A percentile compares a stretch with the other conserved stretches of the same genome.
phyloP scores from a whole-genome alignment of 2,329 filamentous ascomycete species.

The Madurella fahalii region DNA sequence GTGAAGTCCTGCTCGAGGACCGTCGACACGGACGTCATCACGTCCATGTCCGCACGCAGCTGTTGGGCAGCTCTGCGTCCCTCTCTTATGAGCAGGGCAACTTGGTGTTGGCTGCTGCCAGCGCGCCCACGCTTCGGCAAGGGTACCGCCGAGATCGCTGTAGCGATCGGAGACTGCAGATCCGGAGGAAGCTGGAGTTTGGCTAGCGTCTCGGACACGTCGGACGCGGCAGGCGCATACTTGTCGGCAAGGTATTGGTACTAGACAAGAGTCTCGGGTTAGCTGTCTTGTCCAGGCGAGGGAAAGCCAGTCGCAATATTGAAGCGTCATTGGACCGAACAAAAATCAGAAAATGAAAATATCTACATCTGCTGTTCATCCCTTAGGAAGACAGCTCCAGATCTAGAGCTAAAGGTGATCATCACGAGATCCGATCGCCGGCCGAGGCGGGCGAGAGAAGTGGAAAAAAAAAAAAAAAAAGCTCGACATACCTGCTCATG shows the following conservation, averaged over 20 bases:
- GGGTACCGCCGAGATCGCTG: constrained; percentile 50
- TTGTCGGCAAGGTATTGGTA: constrained; percentile 64
- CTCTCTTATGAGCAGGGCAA: constrained; percentile 61
- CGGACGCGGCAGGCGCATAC: constrained; percentile 61
- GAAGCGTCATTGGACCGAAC: not conserved
- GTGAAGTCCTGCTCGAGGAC: constrained; percentile 88
- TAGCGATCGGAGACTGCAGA: constrained; percentile 36
- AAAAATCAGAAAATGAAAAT: constrained; percentile 18
- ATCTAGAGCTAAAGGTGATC: constrained; percentile 75
- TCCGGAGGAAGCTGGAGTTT: constrained; percentile 63
- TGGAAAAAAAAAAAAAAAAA: constrained; percentile 14
- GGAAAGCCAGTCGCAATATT: constrained; percentile 4
- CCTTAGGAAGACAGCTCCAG: constrained; percentile 50
- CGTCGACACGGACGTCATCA: constrained; percentile 57
- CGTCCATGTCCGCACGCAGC: constrained; percentile 40
- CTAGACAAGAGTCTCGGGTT: constrained; percentile 35
- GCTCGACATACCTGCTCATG: constrained; percentile 55
- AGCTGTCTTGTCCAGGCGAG: constrained; percentile 10
- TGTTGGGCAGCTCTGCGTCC: constrained; percentile 56
- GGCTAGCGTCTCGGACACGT: constrained; percentile 62
- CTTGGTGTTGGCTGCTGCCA: constrained; percentile 50
- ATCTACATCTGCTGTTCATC: constrained; percentile 24
- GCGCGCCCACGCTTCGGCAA: constrained; percentile 46
- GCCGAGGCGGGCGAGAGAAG: constrained; percentile 1
- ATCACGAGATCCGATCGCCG: constrained; percentile 28